Evolutionary conservation across 768 basidiomycete genomes (phyloP).

Genomic region (Strobilomyces echinocephalus): DNA sequence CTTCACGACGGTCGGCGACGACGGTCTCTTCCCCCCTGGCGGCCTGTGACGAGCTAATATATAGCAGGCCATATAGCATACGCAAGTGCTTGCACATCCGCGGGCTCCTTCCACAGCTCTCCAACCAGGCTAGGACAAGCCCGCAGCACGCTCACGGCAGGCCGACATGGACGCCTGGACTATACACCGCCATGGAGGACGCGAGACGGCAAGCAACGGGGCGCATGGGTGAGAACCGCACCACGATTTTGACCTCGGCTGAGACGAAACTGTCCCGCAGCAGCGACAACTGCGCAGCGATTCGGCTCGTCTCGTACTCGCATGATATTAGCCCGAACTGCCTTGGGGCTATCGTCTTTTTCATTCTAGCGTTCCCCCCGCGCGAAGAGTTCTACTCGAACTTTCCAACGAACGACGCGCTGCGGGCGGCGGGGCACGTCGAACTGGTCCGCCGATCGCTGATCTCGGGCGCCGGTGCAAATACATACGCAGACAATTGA

Average conservation of each 20-base stretch:
- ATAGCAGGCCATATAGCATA: background rate
- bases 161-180: background rate
- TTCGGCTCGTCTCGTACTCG: no score
- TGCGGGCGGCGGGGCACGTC: background rate
- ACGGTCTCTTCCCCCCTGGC: background rate
- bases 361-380: background rate
- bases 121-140: background rate
- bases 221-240: no score
- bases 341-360: background rate
- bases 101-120: background rate
- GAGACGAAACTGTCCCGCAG: no score
- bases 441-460: background rate
- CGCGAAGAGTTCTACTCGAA: background rate
- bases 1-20: constrained; percentile 8
- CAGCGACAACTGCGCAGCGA: no score
- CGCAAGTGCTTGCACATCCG: background rate
- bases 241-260: no score
- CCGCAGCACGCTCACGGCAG: background rate
- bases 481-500: background rate
- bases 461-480: no score
- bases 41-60: background rate
- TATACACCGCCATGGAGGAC: background rate
- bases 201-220: no score
- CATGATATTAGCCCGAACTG: no score
- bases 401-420: background rate